Percentiles rank a stretch among this genome's conserved stretches.
These are phyloP conservation scores for Exserohilum rostratum DNA, from an alignment of 2,329 filamentous ascomycete species.

Conservation along the genomic window DNA sequence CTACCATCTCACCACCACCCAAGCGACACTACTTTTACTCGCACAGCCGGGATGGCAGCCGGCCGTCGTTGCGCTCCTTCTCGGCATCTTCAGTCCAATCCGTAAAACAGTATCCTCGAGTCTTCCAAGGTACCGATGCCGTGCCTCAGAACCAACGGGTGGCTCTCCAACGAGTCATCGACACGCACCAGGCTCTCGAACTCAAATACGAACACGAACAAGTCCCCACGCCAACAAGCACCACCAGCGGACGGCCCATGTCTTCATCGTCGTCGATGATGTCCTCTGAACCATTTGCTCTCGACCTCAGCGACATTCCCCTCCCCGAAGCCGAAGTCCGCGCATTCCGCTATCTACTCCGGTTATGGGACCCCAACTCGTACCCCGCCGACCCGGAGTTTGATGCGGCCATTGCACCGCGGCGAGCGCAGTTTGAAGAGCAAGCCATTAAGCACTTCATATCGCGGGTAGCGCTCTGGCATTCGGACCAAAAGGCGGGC, in stretches of 20 bases:
- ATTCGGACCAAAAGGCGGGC: constrained; percentile 21
- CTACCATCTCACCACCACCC: constrained; percentile 11
- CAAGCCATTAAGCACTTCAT: constrained; percentile 30
- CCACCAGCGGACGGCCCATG: constrained; percentile 5
- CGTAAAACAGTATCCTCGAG: background rate
- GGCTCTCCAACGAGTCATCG: constrained; percentile 21
- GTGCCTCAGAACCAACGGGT: constrained; percentile 22
- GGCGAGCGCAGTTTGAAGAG: constrained; percentile 25
- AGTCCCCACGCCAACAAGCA: constrained; percentile 7
- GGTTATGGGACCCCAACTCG: constrained; percentile 25
- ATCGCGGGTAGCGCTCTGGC: constrained; percentile 27
- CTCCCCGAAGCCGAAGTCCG: constrained; percentile 29
- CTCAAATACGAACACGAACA: constrained; percentile 7
- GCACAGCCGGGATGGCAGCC: constrained; percentile 16
- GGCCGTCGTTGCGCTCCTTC: constrained; percentile 1
- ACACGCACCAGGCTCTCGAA: constrained; percentile 25
- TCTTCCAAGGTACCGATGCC: constrained; percentile 27
- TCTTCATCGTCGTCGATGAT: constrained; percentile 9
- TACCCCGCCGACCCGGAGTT: constrained; percentile 22
- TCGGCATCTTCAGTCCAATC: background rate
- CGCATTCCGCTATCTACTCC: constrained; percentile 27
- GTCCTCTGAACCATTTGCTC: constrained; percentile 20
- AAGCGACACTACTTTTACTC: constrained; percentile 15
- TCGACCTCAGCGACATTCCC: constrained; percentile 19
- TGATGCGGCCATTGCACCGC: constrained; percentile 16